Evolutionary conservation across 345 rosid species (phyloP).

Genomic region (Physaria fendleri): DNA sequence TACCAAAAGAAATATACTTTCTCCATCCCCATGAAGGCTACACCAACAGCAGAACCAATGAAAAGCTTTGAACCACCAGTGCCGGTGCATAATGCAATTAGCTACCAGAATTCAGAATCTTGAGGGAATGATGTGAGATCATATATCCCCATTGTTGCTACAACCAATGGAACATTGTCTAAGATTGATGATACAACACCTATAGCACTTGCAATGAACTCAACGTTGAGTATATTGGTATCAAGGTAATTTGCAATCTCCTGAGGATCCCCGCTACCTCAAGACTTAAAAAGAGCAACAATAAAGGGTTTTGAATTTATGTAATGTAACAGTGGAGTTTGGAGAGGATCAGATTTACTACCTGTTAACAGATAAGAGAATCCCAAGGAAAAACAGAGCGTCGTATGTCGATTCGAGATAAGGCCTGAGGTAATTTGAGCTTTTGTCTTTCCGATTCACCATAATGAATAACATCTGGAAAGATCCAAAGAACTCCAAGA

Average conservation of each 20-base stretch:
- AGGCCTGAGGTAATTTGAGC: too few relatives aligned
- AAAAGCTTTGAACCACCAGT: constrained; percentile 82
- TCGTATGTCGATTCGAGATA: too few relatives aligned
- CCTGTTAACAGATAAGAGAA: constrained; percentile 72
- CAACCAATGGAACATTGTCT: constrained; percentile 78
- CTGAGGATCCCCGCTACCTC: constrained; percentile 81
- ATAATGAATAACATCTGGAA: too few relatives aligned
- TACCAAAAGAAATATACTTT: constrained; percentile 89
- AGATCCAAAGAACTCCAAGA: too few relatives aligned
- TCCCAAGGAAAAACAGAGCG: constrained; percentile 76
- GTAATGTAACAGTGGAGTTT: background rate
- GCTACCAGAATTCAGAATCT: constrained; percentile 79
- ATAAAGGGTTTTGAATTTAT: background rate
- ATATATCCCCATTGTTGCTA: constrained; percentile 86
- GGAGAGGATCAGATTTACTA: constrained; percentile 3
- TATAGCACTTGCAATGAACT: constrained; percentile 60
- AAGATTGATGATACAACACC: constrained; percentile 69
- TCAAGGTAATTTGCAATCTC: constrained; percentile 72
- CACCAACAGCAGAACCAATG: constrained; percentile 76
- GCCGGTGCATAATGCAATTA: constrained; percentile 73
- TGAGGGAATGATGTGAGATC: constrained; percentile 59
- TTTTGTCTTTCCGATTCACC: constrained; percentile 81
- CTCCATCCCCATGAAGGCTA: constrained; percentile 83
- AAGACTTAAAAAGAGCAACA: constrained; percentile 37
- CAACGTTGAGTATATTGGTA: constrained; percentile 47